phyloP scores from a whole-genome alignment of 495 filamentous ascomycete genomes.

The Penicillium robsamsonii region DNA sequence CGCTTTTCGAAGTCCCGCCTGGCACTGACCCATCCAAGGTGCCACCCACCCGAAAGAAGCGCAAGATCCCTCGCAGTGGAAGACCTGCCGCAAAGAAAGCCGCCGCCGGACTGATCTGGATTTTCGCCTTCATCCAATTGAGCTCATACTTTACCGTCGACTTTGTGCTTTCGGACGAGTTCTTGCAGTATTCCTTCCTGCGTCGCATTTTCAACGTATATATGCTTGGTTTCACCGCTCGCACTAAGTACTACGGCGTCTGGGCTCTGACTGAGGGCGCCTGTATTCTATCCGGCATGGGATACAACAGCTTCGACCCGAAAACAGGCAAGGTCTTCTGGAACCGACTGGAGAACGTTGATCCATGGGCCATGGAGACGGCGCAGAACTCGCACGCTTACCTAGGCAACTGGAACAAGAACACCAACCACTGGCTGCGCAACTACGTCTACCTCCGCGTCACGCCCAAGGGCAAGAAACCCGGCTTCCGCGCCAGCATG shows the following conservation, averaged over 20 bases:
- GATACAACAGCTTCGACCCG: constrained; percentile 89
- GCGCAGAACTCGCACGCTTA: constrained; percentile 91
- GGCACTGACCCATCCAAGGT: constrained; percentile 75
- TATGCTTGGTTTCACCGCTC: constrained; percentile 75
- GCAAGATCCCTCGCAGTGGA: constrained; percentile 89
- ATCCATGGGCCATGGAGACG: constrained; percentile 74
- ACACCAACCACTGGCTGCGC: constrained; percentile 94
- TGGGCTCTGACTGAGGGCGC: constrained; percentile 92
- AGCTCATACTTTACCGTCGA: constrained; percentile 61
- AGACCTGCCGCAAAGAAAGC: constrained; percentile 81
- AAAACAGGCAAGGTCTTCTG: constrained; percentile 79
- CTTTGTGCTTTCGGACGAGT: constrained; percentile 59
- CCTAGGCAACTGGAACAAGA: constrained; percentile 94
- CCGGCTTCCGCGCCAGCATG: constrained; percentile 90
- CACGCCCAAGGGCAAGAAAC: constrained; percentile 92
- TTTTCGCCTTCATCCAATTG: constrained; percentile 73
- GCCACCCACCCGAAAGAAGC: constrained; percentile 83
- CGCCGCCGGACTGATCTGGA: constrained; percentile 69
- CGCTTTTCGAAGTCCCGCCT: constrained; percentile 85
- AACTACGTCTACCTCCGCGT: constrained; percentile 96
- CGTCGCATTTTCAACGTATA: constrained; percentile 73
- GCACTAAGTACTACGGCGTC: constrained; percentile 92
- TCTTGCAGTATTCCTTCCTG: constrained; percentile 63
- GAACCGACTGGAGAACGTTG: constrained; percentile 86
- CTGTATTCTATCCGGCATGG: constrained; percentile 90